Conservation (phyloP, 805 yeast genomes). For the Metschnikowia lochheadii region DNA sequence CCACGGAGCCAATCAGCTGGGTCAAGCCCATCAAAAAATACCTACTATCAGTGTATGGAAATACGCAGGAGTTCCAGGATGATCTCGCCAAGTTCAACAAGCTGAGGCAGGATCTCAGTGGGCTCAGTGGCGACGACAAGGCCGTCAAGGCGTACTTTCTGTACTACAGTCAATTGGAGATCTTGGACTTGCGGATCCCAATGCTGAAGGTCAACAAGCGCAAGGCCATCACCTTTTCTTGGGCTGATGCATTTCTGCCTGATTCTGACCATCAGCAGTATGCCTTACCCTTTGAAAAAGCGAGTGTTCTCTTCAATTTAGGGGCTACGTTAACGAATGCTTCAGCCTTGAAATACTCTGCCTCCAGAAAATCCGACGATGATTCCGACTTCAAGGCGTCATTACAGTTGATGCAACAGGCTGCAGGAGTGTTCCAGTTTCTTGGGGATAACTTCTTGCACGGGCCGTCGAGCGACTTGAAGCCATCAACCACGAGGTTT, state of each 20-base stretch:
- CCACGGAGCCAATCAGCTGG: constrained; percentile 66
- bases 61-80: constrained; percentile 50
- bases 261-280: constrained; percentile 56
- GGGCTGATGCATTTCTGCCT: constrained; percentile 70
- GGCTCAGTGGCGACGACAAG: constrained; percentile 38
- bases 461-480: constrained; percentile 79
- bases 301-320: constrained; percentile 73
- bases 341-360: constrained; percentile 34
- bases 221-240: constrained; percentile 56
- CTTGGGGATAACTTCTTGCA: constrained; percentile 79
- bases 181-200: constrained; percentile 74
- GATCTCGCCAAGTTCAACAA: constrained; percentile 54
- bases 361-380: constrained; percentile 25
- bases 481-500: constrained; percentile 62
- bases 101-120: constrained; percentile 56
- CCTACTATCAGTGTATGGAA: constrained; percentile 60
- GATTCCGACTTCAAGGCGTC: constrained; percentile 54
- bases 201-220: constrained; percentile 45
- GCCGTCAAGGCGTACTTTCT: constrained; percentile 56
- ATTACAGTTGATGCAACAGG: constrained; percentile 58
- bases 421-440: constrained; percentile 73
- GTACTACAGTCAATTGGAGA: constrained; percentile 79
- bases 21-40: constrained; percentile 52
- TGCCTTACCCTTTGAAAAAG: constrained; percentile 86
- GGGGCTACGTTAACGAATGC: constrained; percentile 58